phyloP scores from a whole-genome alignment of 345 rosid species.

The Citrus unshiu region DNA sequence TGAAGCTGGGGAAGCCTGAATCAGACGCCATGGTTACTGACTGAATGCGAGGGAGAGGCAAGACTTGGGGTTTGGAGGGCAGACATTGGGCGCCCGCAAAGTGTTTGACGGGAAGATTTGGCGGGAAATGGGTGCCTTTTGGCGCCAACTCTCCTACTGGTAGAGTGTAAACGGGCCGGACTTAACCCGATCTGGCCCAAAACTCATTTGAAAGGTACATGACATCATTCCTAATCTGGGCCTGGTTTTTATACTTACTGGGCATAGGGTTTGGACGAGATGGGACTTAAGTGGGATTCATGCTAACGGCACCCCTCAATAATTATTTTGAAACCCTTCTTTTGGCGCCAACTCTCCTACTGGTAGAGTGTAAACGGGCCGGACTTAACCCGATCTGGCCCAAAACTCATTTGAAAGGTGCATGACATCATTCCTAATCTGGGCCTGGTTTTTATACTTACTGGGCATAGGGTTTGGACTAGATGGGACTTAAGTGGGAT shows the following conservation, averaged over 20 bases:
- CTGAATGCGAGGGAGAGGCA: slow-evolving; percentile 12
- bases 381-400: background rate
- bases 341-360: slow-evolving; percentile 39
- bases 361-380: background rate
- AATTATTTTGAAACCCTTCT: too few species aligned
- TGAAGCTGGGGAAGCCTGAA: slow-evolving; percentile 44
- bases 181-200: background rate
- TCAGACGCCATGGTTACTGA: slow-evolving; percentile 62
- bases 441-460: too few species aligned
- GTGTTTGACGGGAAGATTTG: slow-evolving; percentile 28
- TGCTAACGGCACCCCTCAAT: too few species aligned
- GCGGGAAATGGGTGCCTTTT: slow-evolving; percentile 36
- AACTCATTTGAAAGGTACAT: background rate
- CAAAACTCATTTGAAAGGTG: background rate
- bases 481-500: too few species aligned
- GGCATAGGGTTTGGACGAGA: too few species aligned
- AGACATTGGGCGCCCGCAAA: background rate
- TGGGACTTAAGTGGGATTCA: too few species aligned
- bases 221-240: too few species aligned
- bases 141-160: slow-evolving; percentile 43
- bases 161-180: background rate
- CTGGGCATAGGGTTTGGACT: too few species aligned
- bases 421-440: too few species aligned
- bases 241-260: too few species aligned
- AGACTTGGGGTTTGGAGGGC: background rate